A percentile compares a stretch with the other conserved stretches of the same genome.
Evolutionary conservation across 176 grass and related monocot species (phyloP).

Genomic region (Carex pumila): DNA sequence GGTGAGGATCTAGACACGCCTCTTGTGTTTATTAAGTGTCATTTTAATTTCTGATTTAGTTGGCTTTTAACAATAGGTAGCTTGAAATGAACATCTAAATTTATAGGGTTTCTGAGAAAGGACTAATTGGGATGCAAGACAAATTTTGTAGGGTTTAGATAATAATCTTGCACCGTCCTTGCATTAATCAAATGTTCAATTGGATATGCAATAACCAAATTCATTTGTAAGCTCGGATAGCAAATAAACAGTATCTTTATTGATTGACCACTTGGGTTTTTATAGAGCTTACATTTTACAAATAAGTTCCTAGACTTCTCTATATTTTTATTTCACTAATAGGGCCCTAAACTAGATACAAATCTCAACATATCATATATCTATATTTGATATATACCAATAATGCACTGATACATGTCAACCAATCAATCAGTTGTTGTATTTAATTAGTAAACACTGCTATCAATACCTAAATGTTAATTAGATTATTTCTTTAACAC

Average conservation of each 20-base stretch:
- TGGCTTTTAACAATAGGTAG: background rate
- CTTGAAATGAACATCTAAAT: background rate
- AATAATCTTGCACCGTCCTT: background rate
- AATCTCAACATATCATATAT: no score
- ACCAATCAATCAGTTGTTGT: background rate
- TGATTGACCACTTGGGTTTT: no score
- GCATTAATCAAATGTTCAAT: background rate
- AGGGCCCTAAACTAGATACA: no score
- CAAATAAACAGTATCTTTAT: no score
- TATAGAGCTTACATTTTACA: no score
- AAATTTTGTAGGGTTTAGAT: no score
- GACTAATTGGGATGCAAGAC: no score
- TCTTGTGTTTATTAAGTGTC: background rate
- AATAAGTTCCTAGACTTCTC: no score
- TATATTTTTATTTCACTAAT: no score
- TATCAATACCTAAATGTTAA: background rate
- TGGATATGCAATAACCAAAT: background rate
- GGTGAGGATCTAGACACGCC: background rate
- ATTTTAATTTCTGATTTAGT: background rate
- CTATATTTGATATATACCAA: background rate
- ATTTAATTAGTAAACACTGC: background rate
- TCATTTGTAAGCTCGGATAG: no score
- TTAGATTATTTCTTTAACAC: background rate
- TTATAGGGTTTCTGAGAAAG: no score
- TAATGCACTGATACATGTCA: background rate